Base-by-base conservation (phyloP, 495 filamentous ascomycete genomes). In the Geopyxis carbonaria region DNA sequence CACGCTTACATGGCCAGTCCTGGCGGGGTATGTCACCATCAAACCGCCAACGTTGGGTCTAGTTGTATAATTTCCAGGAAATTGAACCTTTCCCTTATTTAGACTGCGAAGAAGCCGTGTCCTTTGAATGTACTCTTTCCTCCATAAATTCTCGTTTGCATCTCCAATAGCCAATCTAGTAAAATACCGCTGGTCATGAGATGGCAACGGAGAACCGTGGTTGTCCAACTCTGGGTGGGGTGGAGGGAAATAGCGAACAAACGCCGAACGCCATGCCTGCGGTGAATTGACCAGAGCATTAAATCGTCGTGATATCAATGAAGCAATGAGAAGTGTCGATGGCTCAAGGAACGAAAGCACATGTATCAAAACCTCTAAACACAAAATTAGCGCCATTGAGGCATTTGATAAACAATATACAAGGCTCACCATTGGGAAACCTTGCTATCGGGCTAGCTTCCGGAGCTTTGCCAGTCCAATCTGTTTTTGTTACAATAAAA, bases 101-200 rank as follows among this genome's bases (percentile, higher is more conserved):
- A 56, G 34, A 24, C 27, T 40, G 22, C 51, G 42, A 15, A 56
- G 42, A 22, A 56, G 45, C 3, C 44, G 36, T 21, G 53, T 56
- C 6, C 53, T 47, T 33, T 57, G 51, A 4, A 56, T 47, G 35
- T 56, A 56, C 35, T 56, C 53, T 25, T 51, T 56, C 39, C 47
- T 51, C 53, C 53, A 56, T 30, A 34, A 15, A 22, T 53, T 47
- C 6, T 27, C 34, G 15, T 22, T 38, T n/a, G 28, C 27, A 23
- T 45, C 47, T 9, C 27, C 18, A 2, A 31, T 27, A 13, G 45
- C 45, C 21, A 56, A 42, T 20, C 40, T 35, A 16, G 51, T 51
- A 34, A 56, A 56, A 38, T 51, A 48, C n/a, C 52, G 53, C 19
- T 45, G 44, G 14, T 56, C 53, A 25, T 54, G 46, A 18, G 44